Base-by-base conservation (phyloP, 495 filamentous ascomycete species). In the Letharia lupina region DNA sequence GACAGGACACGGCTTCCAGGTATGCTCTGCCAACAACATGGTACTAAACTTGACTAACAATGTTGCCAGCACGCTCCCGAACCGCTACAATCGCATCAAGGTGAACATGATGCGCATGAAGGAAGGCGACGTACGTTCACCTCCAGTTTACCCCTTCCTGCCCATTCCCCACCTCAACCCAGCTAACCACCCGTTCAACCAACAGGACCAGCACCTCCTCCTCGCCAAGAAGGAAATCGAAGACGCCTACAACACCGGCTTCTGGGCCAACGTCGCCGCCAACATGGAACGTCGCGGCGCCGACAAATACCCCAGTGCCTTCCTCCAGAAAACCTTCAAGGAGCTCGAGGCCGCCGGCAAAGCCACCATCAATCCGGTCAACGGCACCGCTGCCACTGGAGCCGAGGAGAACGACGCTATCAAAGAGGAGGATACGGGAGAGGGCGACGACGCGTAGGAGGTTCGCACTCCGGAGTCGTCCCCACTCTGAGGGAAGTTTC, bases 21-120 rank as follows among this genome's bases (percentile, higher is more conserved):
- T 67, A 64, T 35, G 31, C n/a, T 12, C 31, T 31, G 18, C 28
- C 10, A 13, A 47, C n/a, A 33, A 33, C 13, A 41, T 20, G 16
- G 10, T 20, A 20, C 20, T 18, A 7, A 18, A 3, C 42, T 31
- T 33, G 35, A 48, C 54, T 69, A 23, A 69, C 50, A 37, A 5
- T 40, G 3, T 2, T 42, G 8, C 20, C 37, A 69, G 67, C 35
- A 67, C 70, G 5, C 63, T 72, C 6, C 65, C 65, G 0, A 70
- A 65, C 48, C 70, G 70, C 57, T 68, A 68, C 42, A 61, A 56
- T 8, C 66, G 66, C 54, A 68, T 72, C 47, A 66, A 67, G 33
- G 48, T 44, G 11, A 67, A 67, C 45, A 67, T 72, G 64, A 65
- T 65, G 69, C 23, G 28, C 40, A 45, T 72, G 18, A 35, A 69